Evolutionary conservation across 495 filamentous ascomycete genomes (phyloP).

Genomic region (Xylaria intraflava): DNA sequence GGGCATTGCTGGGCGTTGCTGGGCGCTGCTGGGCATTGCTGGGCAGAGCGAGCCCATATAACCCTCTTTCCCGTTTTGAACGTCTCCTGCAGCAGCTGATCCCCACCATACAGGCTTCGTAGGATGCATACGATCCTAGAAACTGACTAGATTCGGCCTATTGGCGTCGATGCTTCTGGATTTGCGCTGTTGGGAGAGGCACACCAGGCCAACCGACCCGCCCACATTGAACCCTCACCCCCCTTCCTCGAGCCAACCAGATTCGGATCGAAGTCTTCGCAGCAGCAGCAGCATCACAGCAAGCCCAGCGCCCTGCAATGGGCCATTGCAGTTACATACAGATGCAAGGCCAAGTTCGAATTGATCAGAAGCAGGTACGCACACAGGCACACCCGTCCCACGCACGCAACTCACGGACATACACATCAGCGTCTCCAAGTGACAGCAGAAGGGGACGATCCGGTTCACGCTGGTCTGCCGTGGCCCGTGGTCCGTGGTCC

Average conservation of each 20-base stretch:
- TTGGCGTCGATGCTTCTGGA: constrained; percentile 1
- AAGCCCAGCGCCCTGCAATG: background rate
- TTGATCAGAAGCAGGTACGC: constrained; percentile 13
- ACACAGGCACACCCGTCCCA: background rate
- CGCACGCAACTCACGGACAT: background rate
- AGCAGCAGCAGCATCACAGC: constrained; percentile 7
- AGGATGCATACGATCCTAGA: background rate
- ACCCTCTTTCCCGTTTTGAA: constrained; percentile 10
- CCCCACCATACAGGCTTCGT: background rate
- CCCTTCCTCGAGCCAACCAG: constrained; percentile 12
- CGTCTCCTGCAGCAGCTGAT: constrained; percentile 11
- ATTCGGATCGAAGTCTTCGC: constrained; percentile 6
- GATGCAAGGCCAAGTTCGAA: constrained; percentile 7
- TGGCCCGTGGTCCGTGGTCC: background rate
- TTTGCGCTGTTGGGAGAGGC: background rate
- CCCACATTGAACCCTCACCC: constrained; percentile 6
- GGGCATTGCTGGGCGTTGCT: too few species aligned
- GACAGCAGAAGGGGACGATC: background rate
- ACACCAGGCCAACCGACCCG: constrained; percentile 6
- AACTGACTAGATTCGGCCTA: background rate
- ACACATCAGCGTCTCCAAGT: background rate
- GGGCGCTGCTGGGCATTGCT: too few species aligned
- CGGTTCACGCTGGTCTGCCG: background rate
- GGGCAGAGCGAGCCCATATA: background rate
- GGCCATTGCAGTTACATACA: constrained; percentile 9